Base-by-base conservation (phyloP, 305 asterid genomes). In the Plantago coronopus region DNA sequence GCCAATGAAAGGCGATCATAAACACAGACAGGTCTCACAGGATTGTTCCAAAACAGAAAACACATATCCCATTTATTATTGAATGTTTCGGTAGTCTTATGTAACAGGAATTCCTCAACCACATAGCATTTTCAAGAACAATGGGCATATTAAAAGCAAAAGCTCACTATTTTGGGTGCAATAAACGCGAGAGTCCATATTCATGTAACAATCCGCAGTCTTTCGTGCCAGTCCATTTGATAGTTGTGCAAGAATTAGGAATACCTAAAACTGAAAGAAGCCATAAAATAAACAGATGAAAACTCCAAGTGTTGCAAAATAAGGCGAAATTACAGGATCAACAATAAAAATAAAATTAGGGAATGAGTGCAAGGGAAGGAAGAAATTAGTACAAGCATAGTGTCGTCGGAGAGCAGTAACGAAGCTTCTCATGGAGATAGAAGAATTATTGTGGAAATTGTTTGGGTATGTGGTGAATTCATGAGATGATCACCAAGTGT, bases 131-230 rank as follows among this genome's bases (percentile, higher is more conserved):
- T 31, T 31, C 38, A 31, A 3, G 38, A 31, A 31, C 5, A 31
- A 31, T 31, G 38, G 38, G 38, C 8, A 31, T n/a, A 57, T 31
- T n/a, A 47, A 53, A 7, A 46, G 16, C 16, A 46, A 31, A 44
- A 48, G 50, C 94, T 76, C 67, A 85, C 89, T 53, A 69, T 75
- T 57, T 76, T 0, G 68, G 69, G 66, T 57, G 80, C 23, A 75
- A 63, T 59, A 67, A 23, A 22, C 64, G 81, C 43, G 58, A 64
- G 12, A 69, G 54, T 44, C 48, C 54, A 66, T 46, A 63, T 46
- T 67, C 63, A 19, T 47, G 79, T 56, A 65, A 77, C 72, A 65
- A 65, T 67, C 76, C 67, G 48, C 7, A 31, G 3, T 63, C 69
- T 47, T 50, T 67, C 13, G 61, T 64, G 7, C 78, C 83, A 27